Conservation (phyloP, 345 rosid species). For the Sonneratia caseolaris region DNA sequence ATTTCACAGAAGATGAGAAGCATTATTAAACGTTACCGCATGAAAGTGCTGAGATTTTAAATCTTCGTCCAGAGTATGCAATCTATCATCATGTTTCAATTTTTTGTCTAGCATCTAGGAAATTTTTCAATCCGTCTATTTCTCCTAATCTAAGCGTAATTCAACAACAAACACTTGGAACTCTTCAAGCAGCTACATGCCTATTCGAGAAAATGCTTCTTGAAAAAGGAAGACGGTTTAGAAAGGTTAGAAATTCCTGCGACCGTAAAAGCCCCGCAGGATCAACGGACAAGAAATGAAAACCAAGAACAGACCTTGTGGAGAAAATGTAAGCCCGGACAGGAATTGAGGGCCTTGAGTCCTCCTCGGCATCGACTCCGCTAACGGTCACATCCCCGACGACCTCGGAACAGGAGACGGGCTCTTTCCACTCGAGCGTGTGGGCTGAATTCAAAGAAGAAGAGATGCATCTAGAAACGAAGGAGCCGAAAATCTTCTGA, state of each 20-base stretch:
- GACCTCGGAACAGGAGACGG: conserved; percentile 25
- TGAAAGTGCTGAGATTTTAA: background rate
- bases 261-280: background rate
- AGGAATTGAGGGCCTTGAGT: conserved; percentile 50
- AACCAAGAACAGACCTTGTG: conserved; percentile 45
- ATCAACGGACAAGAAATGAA: background rate
- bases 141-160: background rate
- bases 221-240: too few relatives aligned
- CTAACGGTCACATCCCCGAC: conserved; percentile 24
- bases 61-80: too few relatives aligned
- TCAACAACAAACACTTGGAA: background rate
- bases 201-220: background rate
- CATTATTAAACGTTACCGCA: too few relatives aligned
- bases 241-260: too few relatives aligned
- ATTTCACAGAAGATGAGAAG: background rate
- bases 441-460: conserved; percentile 23
- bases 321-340: conserved; percentile 84
- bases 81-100: too few relatives aligned
- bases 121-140: background rate
- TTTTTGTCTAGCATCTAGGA: too few relatives aligned
- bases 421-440: conserved; percentile 32
- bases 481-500: conserved; percentile 6
- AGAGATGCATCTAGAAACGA: conserved; percentile 24
- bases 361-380: conserved; percentile 25
- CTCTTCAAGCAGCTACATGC: background rate